A percentile compares a stretch with the other conserved stretches of the same genome.
phyloP scores from a whole-genome alignment of 805 yeast species.

The Saccharomycopsis capsularis region DNA sequence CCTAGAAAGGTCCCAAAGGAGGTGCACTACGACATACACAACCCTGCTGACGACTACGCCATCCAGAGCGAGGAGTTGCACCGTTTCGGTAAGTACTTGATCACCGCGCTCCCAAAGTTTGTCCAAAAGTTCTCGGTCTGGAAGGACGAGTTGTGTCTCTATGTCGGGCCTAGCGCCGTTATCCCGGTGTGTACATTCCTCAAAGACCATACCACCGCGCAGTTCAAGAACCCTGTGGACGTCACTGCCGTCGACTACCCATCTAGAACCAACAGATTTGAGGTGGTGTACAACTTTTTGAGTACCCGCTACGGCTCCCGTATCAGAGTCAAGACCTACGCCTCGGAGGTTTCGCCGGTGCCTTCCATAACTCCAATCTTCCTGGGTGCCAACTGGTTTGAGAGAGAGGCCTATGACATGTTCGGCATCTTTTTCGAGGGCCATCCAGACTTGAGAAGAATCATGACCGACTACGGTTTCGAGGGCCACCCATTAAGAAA shows the following conservation, averaged over 20 bases:
- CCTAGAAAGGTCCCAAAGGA: conserved; percentile 22
- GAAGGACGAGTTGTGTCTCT: conserved; percentile 80
- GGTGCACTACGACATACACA: conserved; percentile 31
- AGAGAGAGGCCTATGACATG: conserved; percentile 83
- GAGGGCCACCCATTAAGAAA: conserved; percentile 89
- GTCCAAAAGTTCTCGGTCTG: conserved; percentile 81
- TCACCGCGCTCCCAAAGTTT: conserved; percentile 72
- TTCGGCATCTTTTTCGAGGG: conserved; percentile 83
- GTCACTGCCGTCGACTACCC: conserved; percentile 87
- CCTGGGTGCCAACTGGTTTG: conserved; percentile 86
- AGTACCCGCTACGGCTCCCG: conserved; percentile 80
- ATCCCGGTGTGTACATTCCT: conserved; percentile 65
- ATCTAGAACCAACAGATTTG: conserved; percentile 74
- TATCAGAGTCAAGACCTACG: conserved; percentile 83
- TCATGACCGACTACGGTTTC: conserved; percentile 86
- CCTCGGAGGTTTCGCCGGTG: conserved; percentile 74
- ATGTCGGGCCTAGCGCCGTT: conserved; percentile 68
- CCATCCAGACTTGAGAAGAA: conserved; percentile 85
- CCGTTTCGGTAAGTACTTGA: conserved; percentile 72
- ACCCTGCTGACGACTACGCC: conserved; percentile 71
- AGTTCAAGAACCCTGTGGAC: conserved; percentile 72
- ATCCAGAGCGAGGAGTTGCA: conserved; percentile 66
- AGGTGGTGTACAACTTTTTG: conserved; percentile 76
- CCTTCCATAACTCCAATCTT: conserved; percentile 68
- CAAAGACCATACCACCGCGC: conserved; percentile 72